Evolutionary conservation across 257 asterid genomes (phyloP).

Genomic region (Solanum stenotomum): DNA sequence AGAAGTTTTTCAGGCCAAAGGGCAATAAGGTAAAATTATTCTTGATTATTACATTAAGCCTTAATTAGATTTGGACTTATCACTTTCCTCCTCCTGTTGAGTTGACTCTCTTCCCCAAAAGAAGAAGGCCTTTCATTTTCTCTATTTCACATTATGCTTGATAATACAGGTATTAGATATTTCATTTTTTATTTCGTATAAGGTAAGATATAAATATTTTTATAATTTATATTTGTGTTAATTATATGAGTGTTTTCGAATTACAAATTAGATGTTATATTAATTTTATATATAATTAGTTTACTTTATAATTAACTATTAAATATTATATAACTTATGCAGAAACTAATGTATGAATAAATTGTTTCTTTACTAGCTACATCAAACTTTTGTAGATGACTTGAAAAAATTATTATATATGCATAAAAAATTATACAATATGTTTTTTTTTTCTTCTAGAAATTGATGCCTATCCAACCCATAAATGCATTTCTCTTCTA

Average conservation of each 20-base stretch:
- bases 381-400: not conserved
- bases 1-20: not conserved
- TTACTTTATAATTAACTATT: fast-evolving
- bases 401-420: no score
- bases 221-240: no score
- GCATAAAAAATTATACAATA: not conserved
- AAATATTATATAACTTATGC: no score
- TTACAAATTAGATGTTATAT: no score
- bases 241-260: no score
- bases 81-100: not conserved
- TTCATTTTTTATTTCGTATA: no score
- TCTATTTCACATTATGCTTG: not conserved
- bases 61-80: conserved; percentile 9
- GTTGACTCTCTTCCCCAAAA: conserved; percentile 1
- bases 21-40: not conserved
- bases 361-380: not conserved
- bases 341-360: no score
- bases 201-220: no score
- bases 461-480: conserved; percentile 7
- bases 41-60: not conserved
- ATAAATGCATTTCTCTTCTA: conserved; percentile 32
- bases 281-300: no score
- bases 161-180: no score
- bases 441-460: not conserved
- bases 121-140: not conserved